Evolutionary conservation across 805 yeast species (phyloP), one percentile per base, ranked within the genome.

Genomic region (Yarrowia deformans): DNA sequence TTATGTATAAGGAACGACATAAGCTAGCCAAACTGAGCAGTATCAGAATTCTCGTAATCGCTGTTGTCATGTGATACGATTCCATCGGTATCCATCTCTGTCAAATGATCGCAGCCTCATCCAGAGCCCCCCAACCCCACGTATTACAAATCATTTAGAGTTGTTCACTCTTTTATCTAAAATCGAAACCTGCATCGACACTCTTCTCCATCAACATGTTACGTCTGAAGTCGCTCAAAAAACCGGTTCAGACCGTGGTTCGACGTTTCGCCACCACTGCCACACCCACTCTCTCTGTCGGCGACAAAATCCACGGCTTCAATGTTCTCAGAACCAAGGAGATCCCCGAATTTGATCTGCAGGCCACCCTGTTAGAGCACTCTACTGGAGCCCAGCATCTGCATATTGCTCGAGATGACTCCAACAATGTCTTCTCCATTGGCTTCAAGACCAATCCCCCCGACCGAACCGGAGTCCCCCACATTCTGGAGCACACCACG

Each of bases 361-460:
- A 88, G 1, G 98, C 97, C 3, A 89, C 91, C 2, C 88, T 86
- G 52, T 78, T 93, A 68, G 79, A 81, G 23, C 98, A 95, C 77
- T 74, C 80, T 48, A 88, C 97, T 0, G 95, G 94, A 1, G 84
- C 97, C 10, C 82, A 86, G 69, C 98, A 94, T 78, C 77, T 95
- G 37, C 99, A 95, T 76, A 85, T 95, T 67, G 97, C 90, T 73
- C 83, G 94, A 40, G 87, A 88, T 69, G 98, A 94, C 75, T 81
- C 82, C 61, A 94, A 93, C 77, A 92, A 92, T 76, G 98, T 92
- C 12, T 95, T 95, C 76, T 86, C 93, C 72, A 85, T 95, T 52
- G 92, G 90, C 0, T 93, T 95, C 81, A 92, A 91, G 78, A 95
- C 99, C 0, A 91, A 93, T 73, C 97, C 99, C 0, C 97, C 98